These are phyloP conservation scores for Colletotrichum cordylinicola DNA, from an alignment of 2,329 filamentous ascomycete species.

Conservation along the genomic window DNA sequence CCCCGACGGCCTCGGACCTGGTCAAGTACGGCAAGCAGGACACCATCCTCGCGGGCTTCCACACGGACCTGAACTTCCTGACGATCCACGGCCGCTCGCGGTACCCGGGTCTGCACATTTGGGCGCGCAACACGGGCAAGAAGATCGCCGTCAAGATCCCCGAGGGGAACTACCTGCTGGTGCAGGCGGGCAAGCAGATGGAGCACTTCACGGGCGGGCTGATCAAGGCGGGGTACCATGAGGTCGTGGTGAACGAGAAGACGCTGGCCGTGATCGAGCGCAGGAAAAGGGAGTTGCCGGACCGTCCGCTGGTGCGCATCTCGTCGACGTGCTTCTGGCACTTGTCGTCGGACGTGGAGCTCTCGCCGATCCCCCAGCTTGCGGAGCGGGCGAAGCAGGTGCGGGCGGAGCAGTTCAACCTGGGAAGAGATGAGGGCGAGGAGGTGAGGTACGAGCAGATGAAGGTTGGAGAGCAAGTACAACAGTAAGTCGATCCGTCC, in stretches of 20 bases:
- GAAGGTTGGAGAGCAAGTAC: slow-evolving; percentile 66
- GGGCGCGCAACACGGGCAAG: slow-evolving; percentile 67
- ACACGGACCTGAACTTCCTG: slow-evolving; percentile 69
- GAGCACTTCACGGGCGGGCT: slow-evolving; percentile 67
- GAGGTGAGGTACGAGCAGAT: slow-evolving; percentile 54
- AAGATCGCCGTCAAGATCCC: slow-evolving; percentile 66
- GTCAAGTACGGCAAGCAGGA: slow-evolving; percentile 55
- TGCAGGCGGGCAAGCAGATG: slow-evolving; percentile 68
- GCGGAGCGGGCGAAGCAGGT: slow-evolving; percentile 49
- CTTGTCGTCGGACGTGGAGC: slow-evolving; percentile 60
- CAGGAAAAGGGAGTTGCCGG: slow-evolving; percentile 46
- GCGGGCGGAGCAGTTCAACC: slow-evolving; percentile 49
- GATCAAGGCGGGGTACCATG: slow-evolving; percentile 67
- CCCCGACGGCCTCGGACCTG: slow-evolving; percentile 65
- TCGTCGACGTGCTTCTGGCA: slow-evolving; percentile 69
- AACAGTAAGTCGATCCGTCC: slow-evolving; percentile 47
- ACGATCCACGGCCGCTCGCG: slow-evolving; percentile 69
- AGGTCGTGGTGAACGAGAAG: slow-evolving; percentile 62
- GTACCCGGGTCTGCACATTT: slow-evolving; percentile 67
- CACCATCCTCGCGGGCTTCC: slow-evolving; percentile 68
- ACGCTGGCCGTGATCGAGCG: slow-evolving; percentile 53
- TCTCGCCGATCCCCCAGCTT: slow-evolving; percentile 56
- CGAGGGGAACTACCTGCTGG: slow-evolving; percentile 61
- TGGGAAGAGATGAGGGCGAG: slow-evolving; percentile 60
- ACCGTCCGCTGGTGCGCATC: slow-evolving; percentile 60